phyloP scores from a whole-genome alignment of 148 eudicot genomes.

The Silene latifolia region DNA sequence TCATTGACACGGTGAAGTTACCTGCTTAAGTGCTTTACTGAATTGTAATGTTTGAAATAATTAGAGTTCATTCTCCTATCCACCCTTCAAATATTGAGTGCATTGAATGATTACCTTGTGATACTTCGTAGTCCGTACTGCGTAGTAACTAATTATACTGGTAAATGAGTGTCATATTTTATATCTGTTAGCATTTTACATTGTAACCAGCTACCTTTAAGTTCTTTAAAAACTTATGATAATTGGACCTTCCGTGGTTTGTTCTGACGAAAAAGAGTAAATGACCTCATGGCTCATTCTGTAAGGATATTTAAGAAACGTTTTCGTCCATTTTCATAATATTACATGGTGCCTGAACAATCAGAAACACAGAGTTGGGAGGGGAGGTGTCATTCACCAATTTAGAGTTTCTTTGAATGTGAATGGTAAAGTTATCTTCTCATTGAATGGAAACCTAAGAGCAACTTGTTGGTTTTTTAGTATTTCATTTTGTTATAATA shows the following conservation, averaged over 20 bases:
- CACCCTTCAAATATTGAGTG: not conserved
- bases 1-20: constrained; percentile 77
- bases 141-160: not conserved
- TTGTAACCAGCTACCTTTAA: not conserved
- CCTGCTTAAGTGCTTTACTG: constrained; percentile 14
- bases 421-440: not conserved
- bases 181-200: not conserved
- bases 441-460: not conserved
- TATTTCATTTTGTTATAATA: too few species aligned
- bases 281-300: too few species aligned
- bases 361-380: too few species aligned
- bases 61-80: not conserved
- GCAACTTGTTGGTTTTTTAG: too few species aligned
- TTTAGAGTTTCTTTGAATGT: too few species aligned
- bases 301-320: too few species aligned
- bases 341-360: too few species aligned
- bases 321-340: too few species aligned
- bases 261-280: too few species aligned
- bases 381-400: too few species aligned
- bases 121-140: not conserved
- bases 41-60: constrained; percentile 9
- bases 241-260: not conserved
- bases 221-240: not conserved
- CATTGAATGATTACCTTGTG: not conserved
- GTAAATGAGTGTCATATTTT: not conserved